Evolutionary conservation across 1,284 basidiomycete species (phyloP), one percentile per base, ranked within the genome.

Genomic region (Veloboletus limbatus): DNA sequence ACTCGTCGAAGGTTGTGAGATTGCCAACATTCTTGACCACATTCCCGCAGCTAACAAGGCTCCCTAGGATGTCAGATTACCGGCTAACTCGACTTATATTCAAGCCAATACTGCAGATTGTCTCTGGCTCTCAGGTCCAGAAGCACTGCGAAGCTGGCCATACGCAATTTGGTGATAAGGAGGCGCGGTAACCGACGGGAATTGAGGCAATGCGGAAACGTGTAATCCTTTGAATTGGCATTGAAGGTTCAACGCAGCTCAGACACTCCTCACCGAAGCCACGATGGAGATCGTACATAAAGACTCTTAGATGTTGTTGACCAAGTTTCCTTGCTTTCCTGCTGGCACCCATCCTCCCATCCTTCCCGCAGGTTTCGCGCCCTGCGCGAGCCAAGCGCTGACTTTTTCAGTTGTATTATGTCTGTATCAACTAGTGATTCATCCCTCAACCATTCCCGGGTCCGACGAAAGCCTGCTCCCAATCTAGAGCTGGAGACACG

Each of bases 251-350:
- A 34, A 34, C 33, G 49, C 50, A 58, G 40, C 47, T 52, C 28
- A 51, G 47, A 49, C 58, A 25, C 49, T 62, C 62, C 62, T 68
- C 62, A 28, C 65, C 61, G 53, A 66, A 63, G 50, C 65, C 62
- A 65, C 62, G 62, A 64, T 66, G 65, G 52, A 51, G 54, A 54
- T 52, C 50, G 31, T 65, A 66, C 62, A 63, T 68, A 64, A 67
- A 52, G 49, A 33, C 52, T 33, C 33, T 9, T 53, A 36, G 43
- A 43, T 48, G n/a, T 49, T 41, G 42, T 59, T 44, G 32, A 7
- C 41, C 27, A 10, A 36, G 26, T 43, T 11, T 37, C 41, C 46
- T 47, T 36, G 46, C 37, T 48, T 60, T 42, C 48, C 51, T 39
- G 51, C 51, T 54, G 46, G 49, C 45, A 28, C 43, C 39, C 38